A percentile compares a stretch with the other conserved stretches of the same genome.
Conservation (phyloP, 1,284 basidiomycete species). For the Apiotrichum laibachii region DNA sequence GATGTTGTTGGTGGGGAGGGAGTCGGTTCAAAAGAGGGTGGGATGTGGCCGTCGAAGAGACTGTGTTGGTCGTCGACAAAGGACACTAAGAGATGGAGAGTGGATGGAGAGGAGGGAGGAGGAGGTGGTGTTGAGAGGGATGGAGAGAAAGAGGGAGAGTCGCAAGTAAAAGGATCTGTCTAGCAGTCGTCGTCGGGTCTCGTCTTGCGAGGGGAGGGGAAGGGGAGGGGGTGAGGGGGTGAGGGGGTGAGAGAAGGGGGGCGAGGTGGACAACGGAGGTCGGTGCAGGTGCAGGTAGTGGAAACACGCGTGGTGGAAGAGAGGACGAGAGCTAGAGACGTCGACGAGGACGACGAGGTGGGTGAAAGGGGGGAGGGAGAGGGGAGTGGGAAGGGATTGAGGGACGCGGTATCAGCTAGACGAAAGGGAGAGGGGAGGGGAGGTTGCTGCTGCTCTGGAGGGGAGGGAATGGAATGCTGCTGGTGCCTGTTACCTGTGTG, state of each 20-base stretch:
- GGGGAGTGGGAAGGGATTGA: too few species aligned
- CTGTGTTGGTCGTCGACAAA: neutral
- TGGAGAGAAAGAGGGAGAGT: conserved; percentile 4
- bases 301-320: neutral
- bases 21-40: conserved; percentile 12
- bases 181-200: too few species aligned
- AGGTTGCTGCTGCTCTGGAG: too few species aligned
- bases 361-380: too few species aligned
- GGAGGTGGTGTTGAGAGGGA: conserved; percentile 1
- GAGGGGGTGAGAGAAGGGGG: neutral
- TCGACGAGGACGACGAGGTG: too few species aligned
- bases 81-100: conserved; percentile 6
- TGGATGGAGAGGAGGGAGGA: conserved; percentile 1
- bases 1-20: neutral
- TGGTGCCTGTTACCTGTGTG: too few species aligned
- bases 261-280: neutral
- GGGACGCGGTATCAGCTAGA: too few species aligned
- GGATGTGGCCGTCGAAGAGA: conserved; percentile 2
- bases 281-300: neutral
- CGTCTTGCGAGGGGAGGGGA: neutral
- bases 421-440: too few species aligned
- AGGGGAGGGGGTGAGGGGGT: neutral
- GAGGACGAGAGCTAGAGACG: neutral
- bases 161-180: neutral
- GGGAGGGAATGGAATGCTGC: too few species aligned